Base-by-base conservation (phyloP, 2,329 filamentous ascomycete species). In the Davidsoniella eucalypti region DNA sequence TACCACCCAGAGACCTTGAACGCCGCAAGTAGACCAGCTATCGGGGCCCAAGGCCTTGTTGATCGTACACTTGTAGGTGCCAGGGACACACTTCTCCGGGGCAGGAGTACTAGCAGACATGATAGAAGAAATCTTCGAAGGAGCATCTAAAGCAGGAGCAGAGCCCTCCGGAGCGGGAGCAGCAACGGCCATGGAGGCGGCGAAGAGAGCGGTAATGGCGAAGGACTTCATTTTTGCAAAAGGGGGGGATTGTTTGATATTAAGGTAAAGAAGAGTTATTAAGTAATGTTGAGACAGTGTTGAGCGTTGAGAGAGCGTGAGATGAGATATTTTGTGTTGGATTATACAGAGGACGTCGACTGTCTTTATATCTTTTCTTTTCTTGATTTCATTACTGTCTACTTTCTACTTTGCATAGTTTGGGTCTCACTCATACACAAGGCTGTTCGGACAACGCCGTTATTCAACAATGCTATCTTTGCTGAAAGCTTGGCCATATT, bases 11-110 rank as follows among this genome's bases (percentile, higher is more conserved):
- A 55, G 40, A 26, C 54, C 51, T 39, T 39, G 51, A 49, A 57
- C 58, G 51, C 59, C 57, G 61, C 64, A 66, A 46, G 64, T 56
- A 45, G 59, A 52, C 64, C 64, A 66, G 51, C 60, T 63, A 4
- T 50, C 36, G 21, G 12, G 36, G 8, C 50, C 48, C 16, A 50
- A 43, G 12, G 44, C 44, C 40, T 42, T 50, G 50, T 59, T 46
- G 12, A 47, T 29, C 17, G 58, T 50, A 60, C 64, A 66, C 9
- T 52, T 9, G 55, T 66, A 66, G n/a, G 63, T 64, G 41, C 51
- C 64, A 2, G 64, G 63, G 39, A 52, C 57, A 61, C 64, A 66
- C 14, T 5, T 9, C 2, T 14, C 9, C 8, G n/a, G 9, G 2
- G 5, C 5, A 56, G 21, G 21, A 23, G 45, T 14, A 52, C 5